Evolutionary conservation across 805 yeast genomes (phyloP).

Genomic region (Wickerhamomyces bisporus): DNA sequence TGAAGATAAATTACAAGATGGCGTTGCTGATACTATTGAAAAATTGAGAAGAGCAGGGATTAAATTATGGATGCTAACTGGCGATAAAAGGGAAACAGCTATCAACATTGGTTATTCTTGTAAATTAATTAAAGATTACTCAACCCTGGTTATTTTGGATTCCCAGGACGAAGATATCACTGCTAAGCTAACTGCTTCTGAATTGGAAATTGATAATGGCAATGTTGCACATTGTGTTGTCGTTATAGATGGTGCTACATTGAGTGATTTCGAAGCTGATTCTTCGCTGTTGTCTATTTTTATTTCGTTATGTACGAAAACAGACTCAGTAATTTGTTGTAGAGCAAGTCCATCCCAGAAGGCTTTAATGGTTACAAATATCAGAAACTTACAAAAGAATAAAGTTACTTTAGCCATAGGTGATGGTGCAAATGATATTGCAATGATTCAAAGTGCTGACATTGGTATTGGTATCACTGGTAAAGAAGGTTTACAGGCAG

Average conservation of each 20-base stretch:
- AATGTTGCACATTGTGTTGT: slow-evolving; percentile 90
- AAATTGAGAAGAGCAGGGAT: slow-evolving; percentile 90
- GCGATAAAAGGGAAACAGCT: slow-evolving; percentile 97
- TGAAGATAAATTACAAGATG: slow-evolving; percentile 93
- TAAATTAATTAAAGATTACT: slow-evolving; percentile 85
- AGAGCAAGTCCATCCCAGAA: slow-evolving; percentile 97
- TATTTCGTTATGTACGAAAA: slow-evolving; percentile 76
- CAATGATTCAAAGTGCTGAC: slow-evolving; percentile 98
- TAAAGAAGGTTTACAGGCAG: slow-evolving; percentile 95
- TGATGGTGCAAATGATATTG: slow-evolving; percentile 98
- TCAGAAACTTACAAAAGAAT: slow-evolving; percentile 61
- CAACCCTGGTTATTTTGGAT: slow-evolving; percentile 73
- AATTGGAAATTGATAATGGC: slow-evolving; percentile 65
- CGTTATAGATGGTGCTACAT: slow-evolving; percentile 91
- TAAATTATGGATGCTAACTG: slow-evolving; percentile 97
- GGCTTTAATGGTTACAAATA: slow-evolving; percentile 78
- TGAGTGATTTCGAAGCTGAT: slow-evolving; percentile 68
- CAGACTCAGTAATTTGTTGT: slow-evolving; percentile 91
- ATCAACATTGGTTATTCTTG: slow-evolving; percentile 96
- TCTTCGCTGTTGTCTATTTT: slow-evolving; percentile 67
- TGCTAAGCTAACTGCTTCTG: slow-evolving; percentile 68
- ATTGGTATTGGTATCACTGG: slow-evolving; percentile 98
- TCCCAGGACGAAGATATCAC: slow-evolving; percentile 52
- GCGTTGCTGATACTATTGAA: slow-evolving; percentile 95
- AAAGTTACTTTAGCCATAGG: slow-evolving; percentile 94